Base-by-base conservation (phyloP, 2,329 filamentous ascomycete genomes). In the Trichoderma asperellum region DNA sequence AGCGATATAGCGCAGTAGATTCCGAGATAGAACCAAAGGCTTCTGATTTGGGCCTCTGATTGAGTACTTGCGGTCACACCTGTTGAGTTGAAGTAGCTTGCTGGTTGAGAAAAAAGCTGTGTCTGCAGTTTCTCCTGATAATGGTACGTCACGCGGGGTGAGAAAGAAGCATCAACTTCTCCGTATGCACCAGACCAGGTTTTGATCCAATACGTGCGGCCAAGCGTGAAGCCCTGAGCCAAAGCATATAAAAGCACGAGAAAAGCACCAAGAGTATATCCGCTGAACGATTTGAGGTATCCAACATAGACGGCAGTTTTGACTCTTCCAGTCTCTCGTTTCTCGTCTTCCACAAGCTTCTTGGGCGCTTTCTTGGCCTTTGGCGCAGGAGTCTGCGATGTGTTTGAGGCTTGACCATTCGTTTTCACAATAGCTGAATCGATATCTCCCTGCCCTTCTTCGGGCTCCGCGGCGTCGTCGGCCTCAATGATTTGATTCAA, bases 321-420 rank as follows among this genome's bases (percentile, higher is more conserved):
- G 37, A 66, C 63, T 49, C 63, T 66, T 14, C 63, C 63, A 35
- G 56, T 53, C 27, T 66, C 63, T 4, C 63, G 37, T 18, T 66
- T 66, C 53, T 66, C 63, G 16, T 66, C 63, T n/a, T 66, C 63
- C 16, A 66, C 63, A 27, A 66, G 63, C 32, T 58, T 66, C 53
- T 66, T 66, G 16, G 63, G 63, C 24, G 63, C 18, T 14, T 27
- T 40, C 18, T 43, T 57, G n/a, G 53, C 37, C 7, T 57, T 57
- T 4, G 53, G 37, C 18, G 37, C 8, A 18, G n/a, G 2, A 49
- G 57, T 40, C 5, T 32, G 27, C 5, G 53, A 29, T 5, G 61
- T 24, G 12, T n/a, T 43, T n/a, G 61, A 21, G 1, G 40, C 7
- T 24, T 16, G 16, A 8, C 59, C 59, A 16, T 62, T 52, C 7